Percentiles rank a stretch among this genome's conserved stretches.
Conservation (phyloP, 2,329 filamentous ascomycete genomes). For the Davidsoniella australis region DNA sequence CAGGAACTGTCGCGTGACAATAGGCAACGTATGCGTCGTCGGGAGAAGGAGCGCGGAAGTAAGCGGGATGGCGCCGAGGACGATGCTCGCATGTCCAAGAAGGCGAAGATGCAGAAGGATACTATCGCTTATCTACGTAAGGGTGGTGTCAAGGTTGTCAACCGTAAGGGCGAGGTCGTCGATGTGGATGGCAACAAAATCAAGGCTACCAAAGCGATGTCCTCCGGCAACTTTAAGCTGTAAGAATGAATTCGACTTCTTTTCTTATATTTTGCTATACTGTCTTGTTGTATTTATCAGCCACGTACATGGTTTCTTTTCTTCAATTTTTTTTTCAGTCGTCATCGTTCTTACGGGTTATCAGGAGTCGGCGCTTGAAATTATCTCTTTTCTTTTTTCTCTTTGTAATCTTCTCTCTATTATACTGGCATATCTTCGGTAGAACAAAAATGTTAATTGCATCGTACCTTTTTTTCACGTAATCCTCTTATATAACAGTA, state of each 20-base stretch:
- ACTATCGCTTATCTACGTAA: conserved; percentile 56
- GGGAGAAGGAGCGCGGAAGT: conserved; percentile 61
- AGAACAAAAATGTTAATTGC: no score
- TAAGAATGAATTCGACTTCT: conserved; percentile 17
- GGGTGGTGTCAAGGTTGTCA: conserved; percentile 82
- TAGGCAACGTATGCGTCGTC: conserved; percentile 55
- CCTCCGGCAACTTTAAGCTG: conserved; percentile 45
- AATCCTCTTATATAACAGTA: no score
- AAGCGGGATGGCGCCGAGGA: conserved; percentile 48
- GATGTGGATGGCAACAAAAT: conserved; percentile 71
- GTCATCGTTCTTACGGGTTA: neutral
- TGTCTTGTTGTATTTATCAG: neutral
- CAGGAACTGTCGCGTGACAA: conserved; percentile 84
- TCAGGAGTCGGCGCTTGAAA: conserved; percentile 7
- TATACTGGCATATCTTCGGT: no score
- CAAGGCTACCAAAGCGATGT: conserved; percentile 30
- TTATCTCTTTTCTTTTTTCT: conserved; percentile 3
- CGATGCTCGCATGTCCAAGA: conserved; percentile 16
- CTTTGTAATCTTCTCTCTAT: no score
- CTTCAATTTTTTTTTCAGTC: neutral
- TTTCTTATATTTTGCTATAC: neutral
- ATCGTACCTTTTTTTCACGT: no score
- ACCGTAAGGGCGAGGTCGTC: conserved; percentile 69
- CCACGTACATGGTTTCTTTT: neutral
- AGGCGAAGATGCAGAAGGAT: conserved; percentile 26